These are phyloP conservation scores for Phytophthora sp. DNA, from an alignment of 352 stramenopile genomes.

Conservation along the genomic window DNA sequence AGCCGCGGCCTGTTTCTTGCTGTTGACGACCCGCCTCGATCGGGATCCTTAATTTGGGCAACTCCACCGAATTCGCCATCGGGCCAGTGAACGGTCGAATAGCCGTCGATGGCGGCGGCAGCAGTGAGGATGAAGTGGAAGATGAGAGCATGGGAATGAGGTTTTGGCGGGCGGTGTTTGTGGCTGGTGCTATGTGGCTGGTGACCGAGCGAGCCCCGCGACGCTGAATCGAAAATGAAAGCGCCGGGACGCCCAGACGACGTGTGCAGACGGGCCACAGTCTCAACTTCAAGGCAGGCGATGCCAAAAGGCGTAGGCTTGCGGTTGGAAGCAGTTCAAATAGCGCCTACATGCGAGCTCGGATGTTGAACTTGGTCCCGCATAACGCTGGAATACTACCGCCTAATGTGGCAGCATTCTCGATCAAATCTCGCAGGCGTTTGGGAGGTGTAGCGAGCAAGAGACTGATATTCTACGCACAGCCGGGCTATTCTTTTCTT, in stretches of 20 bases:
- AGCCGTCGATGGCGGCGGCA: conserved; percentile 8
- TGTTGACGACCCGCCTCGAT: conserved; percentile 7
- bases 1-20: conserved; percentile 18
- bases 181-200: background rate
- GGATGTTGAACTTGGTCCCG: too few species aligned
- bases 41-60: conserved; percentile 39
- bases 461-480: too few species aligned
- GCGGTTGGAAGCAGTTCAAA: conserved; percentile 1
- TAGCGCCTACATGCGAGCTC: too few species aligned
- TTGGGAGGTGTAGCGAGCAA: too few species aligned
- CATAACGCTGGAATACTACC: too few species aligned
- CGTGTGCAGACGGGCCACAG: conserved; percentile 11
- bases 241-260: conserved; percentile 24
- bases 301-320: conserved; percentile 2
- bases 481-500: too few species aligned
- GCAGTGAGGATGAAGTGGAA: conserved; percentile 1
- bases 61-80: conserved; percentile 8
- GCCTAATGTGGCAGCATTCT: too few species aligned
- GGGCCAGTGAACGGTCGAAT: conserved; percentile 5
- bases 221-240: conserved; percentile 40
- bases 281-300: conserved; percentile 27
- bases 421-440: too few species aligned
- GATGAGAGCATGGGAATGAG: conserved; percentile 34
- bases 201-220: conserved; percentile 18
- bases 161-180: conserved; percentile 1